These are phyloP conservation scores for Astrocystis sublimbata DNA, from an alignment of 495 filamentous ascomycete species.

Conservation along the genomic window DNA sequence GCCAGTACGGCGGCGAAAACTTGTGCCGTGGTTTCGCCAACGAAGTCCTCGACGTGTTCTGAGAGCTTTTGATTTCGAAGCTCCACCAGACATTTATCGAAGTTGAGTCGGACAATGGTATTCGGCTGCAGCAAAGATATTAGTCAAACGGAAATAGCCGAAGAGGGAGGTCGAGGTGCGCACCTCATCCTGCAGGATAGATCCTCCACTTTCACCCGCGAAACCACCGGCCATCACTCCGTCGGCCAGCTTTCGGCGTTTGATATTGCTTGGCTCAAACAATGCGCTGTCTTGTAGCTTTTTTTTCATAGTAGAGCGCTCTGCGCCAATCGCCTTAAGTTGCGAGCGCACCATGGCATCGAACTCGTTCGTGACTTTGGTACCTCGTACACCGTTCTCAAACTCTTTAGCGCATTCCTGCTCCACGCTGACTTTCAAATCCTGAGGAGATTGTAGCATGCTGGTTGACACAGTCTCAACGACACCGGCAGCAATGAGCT, in stretches of 20 bases:
- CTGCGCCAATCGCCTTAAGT: slow-evolving; percentile 49
- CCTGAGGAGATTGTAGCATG: slow-evolving; percentile 42
- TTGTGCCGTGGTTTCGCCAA: slow-evolving; percentile 64
- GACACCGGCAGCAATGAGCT: slow-evolving; percentile 47
- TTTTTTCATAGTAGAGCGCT: slow-evolving; percentile 50
- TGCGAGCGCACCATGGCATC: slow-evolving; percentile 55
- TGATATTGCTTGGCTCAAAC: slow-evolving; percentile 33
- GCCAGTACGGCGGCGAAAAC: slow-evolving; percentile 75
- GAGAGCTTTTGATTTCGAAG: slow-evolving; percentile 78
- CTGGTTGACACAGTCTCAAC: slow-evolving; percentile 42
- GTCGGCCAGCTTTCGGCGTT: slow-evolving; percentile 50
- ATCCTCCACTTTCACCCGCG: slow-evolving; percentile 40
- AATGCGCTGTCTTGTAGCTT: slow-evolving; percentile 44
- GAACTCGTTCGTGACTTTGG: slow-evolving; percentile 59
- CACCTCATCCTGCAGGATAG: slow-evolving; percentile 38
- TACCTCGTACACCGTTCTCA: slow-evolving; percentile 42
- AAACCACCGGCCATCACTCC: slow-evolving; percentile 31
- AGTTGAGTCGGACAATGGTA: slow-evolving; percentile 76
- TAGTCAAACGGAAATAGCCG: slow-evolving; percentile 23
- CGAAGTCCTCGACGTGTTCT: slow-evolving; percentile 56
- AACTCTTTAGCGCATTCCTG: slow-evolving; percentile 45
- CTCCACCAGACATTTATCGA: slow-evolving; percentile 78
- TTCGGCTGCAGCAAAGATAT: slow-evolving; percentile 40
- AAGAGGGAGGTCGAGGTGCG: not conserved
- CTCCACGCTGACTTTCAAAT: slow-evolving; percentile 39